These are phyloP conservation scores for Aspergillus sp. DNA, from an alignment of 2,329 filamentous ascomycete species.

Conservation along the genomic window DNA sequence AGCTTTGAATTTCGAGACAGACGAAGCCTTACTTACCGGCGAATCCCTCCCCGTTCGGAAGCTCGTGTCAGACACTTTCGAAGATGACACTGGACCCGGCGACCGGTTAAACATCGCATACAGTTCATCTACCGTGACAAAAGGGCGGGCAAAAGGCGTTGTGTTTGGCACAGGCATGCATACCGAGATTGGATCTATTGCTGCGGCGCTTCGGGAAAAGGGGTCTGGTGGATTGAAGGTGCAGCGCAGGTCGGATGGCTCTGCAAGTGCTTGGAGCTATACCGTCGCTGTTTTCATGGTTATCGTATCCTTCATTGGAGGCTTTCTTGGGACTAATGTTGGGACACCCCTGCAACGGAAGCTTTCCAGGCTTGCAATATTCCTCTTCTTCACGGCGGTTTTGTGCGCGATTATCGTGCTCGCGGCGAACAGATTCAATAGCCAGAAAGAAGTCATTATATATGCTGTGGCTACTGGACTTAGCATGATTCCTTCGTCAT, in stretches of 20 bases:
- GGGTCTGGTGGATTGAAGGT: constrained; percentile 50
- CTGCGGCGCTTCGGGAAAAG: constrained; percentile 58
- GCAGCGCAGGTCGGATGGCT: constrained; percentile 47
- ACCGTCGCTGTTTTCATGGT: constrained; percentile 49
- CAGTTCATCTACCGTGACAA: constrained; percentile 58
- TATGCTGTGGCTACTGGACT: constrained; percentile 57
- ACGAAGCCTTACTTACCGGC: constrained; percentile 62
- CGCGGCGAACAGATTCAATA: constrained; percentile 57
- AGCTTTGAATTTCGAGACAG: constrained; percentile 68
- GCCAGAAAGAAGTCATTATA: constrained; percentile 57
- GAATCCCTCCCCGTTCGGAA: constrained; percentile 60
- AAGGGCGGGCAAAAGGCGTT: constrained; percentile 56
- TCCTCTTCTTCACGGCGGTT: constrained; percentile 64
- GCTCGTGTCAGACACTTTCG: constrained; percentile 42
- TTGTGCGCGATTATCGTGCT: constrained; percentile 66
- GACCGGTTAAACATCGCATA: constrained; percentile 60
- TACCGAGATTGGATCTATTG: constrained; percentile 63
- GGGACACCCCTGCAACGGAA: constrained; percentile 67
- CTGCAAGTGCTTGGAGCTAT: constrained; percentile 51
- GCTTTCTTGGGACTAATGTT: constrained; percentile 63
- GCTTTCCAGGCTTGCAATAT: constrained; percentile 62
- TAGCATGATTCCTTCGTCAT: constrained; percentile 58
- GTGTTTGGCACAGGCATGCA: constrained; percentile 59
- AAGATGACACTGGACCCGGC: constrained; percentile 52
- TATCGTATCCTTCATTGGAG: constrained; percentile 54